Evolutionary conservation across 2,329 filamentous ascomycete genomes (phyloP).

Genomic region (Diaporthe ampelina): DNA sequence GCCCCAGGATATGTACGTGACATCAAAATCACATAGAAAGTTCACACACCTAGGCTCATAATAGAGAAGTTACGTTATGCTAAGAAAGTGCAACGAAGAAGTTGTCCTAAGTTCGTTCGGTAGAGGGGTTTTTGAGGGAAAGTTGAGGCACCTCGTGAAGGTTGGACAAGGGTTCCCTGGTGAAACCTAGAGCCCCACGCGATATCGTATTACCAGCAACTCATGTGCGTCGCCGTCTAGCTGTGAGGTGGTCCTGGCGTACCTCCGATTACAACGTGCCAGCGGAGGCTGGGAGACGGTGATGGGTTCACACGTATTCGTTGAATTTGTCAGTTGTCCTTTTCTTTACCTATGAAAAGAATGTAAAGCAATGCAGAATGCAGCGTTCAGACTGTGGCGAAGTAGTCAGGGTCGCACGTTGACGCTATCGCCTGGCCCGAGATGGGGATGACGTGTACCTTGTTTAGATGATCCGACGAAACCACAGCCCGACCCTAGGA

Average conservation of each 20-base stretch:
- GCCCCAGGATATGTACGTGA: too few species aligned
- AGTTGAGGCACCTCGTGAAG: fast-evolving
- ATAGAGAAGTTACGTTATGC: too few species aligned
- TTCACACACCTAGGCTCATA: too few species aligned
- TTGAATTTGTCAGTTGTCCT: not conserved
- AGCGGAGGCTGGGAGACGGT: too few species aligned
- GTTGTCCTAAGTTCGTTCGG: too few species aligned
- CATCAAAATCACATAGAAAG: too few species aligned
- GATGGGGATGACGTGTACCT: slow-evolving; percentile 27
- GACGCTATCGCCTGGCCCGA: not conserved
- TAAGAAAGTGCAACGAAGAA: not conserved
- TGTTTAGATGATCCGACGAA: slow-evolving; percentile 17
- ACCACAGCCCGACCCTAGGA: not conserved
- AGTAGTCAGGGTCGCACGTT: not conserved
- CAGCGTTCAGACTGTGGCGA: not conserved
- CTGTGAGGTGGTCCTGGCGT: not conserved
- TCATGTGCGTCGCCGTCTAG: not conserved
- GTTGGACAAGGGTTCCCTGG: slow-evolving; percentile 9
- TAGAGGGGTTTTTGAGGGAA: too few species aligned
- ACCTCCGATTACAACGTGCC: not conserved
- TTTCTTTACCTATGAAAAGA: too few species aligned
- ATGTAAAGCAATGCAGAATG: too few species aligned
- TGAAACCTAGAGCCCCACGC: not conserved
- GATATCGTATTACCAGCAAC: not conserved
- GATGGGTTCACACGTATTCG: not conserved